Percentiles rank a stretch among this genome's conserved stretches.
phyloP scores from a whole-genome alignment of 768 basidiomycete genomes.

The Boletus rex-veris region DNA sequence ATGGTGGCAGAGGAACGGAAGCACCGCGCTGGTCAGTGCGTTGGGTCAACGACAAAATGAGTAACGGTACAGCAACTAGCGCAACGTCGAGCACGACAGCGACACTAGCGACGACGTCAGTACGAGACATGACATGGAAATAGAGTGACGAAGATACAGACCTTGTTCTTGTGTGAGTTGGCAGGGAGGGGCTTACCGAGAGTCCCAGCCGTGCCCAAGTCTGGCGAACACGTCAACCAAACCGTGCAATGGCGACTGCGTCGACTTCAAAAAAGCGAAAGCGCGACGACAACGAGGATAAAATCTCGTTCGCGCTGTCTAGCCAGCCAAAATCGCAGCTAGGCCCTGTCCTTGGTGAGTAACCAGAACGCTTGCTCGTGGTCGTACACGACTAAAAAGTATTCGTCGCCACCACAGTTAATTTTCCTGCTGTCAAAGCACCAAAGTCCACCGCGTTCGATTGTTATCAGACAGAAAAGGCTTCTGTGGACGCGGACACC shows the following conservation, averaged over 20 bases:
- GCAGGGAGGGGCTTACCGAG: not conserved
- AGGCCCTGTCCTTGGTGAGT: slow-evolving; percentile 54
- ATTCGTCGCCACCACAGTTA: slow-evolving; percentile 37
- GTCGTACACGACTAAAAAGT: slow-evolving; percentile 21
- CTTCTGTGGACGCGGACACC: slow-evolving; percentile 22
- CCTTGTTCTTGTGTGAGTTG: slow-evolving; percentile 19
- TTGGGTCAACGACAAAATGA: slow-evolving; percentile 23
- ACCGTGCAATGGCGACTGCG: slow-evolving; percentile 19
- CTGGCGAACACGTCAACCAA: slow-evolving; percentile 15
- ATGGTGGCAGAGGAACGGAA: slow-evolving; percentile 23
- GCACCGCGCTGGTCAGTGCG: slow-evolving; percentile 17
- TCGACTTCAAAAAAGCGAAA: slow-evolving; percentile 48
- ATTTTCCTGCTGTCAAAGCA: slow-evolving; percentile 64
- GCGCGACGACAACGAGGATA: slow-evolving; percentile 35
- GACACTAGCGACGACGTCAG: slow-evolving; percentile 14
- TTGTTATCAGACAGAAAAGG: slow-evolving; percentile 47
- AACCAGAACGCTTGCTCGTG: slow-evolving; percentile 17
- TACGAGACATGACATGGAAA: slow-evolving; percentile 3
- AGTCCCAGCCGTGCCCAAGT: not conserved
- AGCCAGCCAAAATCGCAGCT: slow-evolving; percentile 33
- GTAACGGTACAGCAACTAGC: slow-evolving; percentile 16
- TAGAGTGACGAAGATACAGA: slow-evolving; percentile 13
- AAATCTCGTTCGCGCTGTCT: slow-evolving; percentile 38
- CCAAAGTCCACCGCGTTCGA: slow-evolving; percentile 57
- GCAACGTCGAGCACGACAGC: slow-evolving; percentile 20